Conservation (phyloP, 2,329 filamentous ascomycete species). For the Phialophora tarda region DNA sequence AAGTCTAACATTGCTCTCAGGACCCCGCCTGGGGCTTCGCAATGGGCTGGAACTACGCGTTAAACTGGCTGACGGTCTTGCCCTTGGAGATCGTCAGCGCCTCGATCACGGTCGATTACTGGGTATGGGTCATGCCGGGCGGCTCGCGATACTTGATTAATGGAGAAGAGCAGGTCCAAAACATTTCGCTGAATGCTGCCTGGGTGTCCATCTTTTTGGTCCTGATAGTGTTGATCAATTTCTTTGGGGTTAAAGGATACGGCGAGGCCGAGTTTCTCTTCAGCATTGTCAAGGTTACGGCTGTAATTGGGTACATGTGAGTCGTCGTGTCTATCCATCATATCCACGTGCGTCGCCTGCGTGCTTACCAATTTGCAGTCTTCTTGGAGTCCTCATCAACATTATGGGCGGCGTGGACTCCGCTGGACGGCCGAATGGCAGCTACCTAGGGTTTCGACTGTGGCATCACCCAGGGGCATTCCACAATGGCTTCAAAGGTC, state of each 20-base stretch:
- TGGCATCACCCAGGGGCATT: conserved; percentile 65
- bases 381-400: conserved; percentile 74
- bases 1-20: conserved; percentile 9
- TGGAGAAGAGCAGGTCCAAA: conserved; percentile 30
- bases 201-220: conserved; percentile 74
- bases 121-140: conserved; percentile 50
- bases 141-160: conserved; percentile 21
- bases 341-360: background rate
- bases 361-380: conserved; percentile 50
- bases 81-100: conserved; percentile 84
- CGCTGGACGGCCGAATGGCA: conserved; percentile 72
- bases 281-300: conserved; percentile 78
- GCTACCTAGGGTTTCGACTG: conserved; percentile 79
- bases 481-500: conserved; percentile 56
- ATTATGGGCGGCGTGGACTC: conserved; percentile 67
- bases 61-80: conserved; percentile 82
- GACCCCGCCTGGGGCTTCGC: conserved; percentile 69
- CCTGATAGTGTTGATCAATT: conserved; percentile 74
- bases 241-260: conserved; percentile 82
- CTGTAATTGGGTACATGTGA: conserved; percentile 81
- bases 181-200: conserved; percentile 45
- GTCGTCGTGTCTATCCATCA: background rate
- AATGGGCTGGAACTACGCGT: conserved; percentile 66
- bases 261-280: conserved; percentile 85
- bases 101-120: conserved; percentile 77